Percentiles rank a stretch among this genome's conserved stretches.
Conservation (phyloP, 345 rosid species). For the Ailanthus altissimus region DNA sequence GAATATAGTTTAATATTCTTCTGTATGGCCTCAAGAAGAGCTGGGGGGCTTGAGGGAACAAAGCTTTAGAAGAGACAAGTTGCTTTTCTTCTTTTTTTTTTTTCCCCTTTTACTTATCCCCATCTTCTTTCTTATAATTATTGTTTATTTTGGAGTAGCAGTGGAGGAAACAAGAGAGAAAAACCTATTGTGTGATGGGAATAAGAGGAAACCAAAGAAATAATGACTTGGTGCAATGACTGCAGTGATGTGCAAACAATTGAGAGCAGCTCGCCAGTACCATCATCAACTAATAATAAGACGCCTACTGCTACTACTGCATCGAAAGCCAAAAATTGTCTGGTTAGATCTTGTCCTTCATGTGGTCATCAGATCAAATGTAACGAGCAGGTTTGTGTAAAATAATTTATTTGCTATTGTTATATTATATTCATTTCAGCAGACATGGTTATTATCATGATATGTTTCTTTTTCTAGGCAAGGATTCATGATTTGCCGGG, state of each 20-base stretch:
- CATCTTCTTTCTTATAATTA: conserved; percentile 24
- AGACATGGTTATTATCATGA: neutral
- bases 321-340: conserved; percentile 35
- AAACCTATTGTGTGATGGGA: conserved; percentile 40
- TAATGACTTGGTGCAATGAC: conserved; percentile 92
- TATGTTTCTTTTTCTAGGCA: conserved; percentile 35
- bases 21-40: conserved; percentile 45
- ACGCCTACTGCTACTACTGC: conserved; percentile 16
- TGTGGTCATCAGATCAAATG: conserved; percentile 85
- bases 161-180: conserved; percentile 20
- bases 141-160: conserved; percentile 41
- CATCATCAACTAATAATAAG: conserved; percentile 26
- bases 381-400: conserved; percentile 55
- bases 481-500: conserved; percentile 92
- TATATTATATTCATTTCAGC: neutral
- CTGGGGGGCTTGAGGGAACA: conserved; percentile 31
- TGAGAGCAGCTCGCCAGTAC: conserved; percentile 44
- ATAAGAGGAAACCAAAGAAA: conserved; percentile 27
- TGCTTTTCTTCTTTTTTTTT: conserved; percentile 37
- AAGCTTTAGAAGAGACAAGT: conserved; percentile 48
- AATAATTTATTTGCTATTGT: neutral
- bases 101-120: conserved; percentile 23
- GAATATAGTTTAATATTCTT: conserved; percentile 42
- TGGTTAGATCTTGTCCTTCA: conserved; percentile 72
- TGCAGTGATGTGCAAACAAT: conserved; percentile 64